These are phyloP conservation scores for Irpex sp. DNA, from an alignment of 1,284 basidiomycete species.

Conservation along the genomic window DNA sequence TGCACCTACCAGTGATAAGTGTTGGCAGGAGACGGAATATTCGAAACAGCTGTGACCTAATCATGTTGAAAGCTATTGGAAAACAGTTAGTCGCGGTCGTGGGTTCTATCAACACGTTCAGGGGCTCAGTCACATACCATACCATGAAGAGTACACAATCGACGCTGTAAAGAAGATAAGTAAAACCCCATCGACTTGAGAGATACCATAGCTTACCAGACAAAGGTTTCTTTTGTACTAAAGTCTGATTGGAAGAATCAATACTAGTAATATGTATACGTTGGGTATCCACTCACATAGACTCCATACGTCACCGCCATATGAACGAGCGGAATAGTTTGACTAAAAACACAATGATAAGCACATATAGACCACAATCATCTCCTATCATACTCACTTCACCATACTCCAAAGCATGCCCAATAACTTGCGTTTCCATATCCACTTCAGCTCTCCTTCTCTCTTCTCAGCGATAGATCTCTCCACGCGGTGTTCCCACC, in stretches of 20 bases:
- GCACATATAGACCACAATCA: background rate
- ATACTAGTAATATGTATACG: background rate
- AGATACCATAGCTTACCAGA: slow-evolving; percentile 16
- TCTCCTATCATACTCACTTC: slow-evolving; percentile 26
- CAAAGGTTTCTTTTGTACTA: slow-evolving; percentile 30
- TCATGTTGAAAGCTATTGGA: slow-evolving; percentile 26
- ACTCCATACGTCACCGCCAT: slow-evolving; percentile 69
- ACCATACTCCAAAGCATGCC: slow-evolving; percentile 30
- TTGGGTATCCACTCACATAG: slow-evolving; percentile 31
- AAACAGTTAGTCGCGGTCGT: no score
- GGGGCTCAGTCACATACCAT: slow-evolving; percentile 18
- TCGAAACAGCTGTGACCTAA: slow-evolving; percentile 26
- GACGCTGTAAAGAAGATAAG: slow-evolving; percentile 23
- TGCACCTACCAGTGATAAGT: slow-evolving; percentile 28
- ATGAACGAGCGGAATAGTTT: slow-evolving; percentile 57
- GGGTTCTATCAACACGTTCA: background rate
- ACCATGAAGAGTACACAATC: slow-evolving; percentile 37
- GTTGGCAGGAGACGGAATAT: slow-evolving; percentile 28
- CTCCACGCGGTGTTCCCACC: slow-evolving; percentile 45
- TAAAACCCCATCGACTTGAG: background rate
- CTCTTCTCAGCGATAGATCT: slow-evolving; percentile 39
- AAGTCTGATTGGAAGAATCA: slow-evolving; percentile 23
- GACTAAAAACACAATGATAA: slow-evolving; percentile 31
- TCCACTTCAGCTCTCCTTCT: slow-evolving; percentile 45
- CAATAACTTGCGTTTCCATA: slow-evolving; percentile 36